Conservation (phyloP, 2,329 filamentous ascomycete genomes). For the Aureobasidium sp. region DNA sequence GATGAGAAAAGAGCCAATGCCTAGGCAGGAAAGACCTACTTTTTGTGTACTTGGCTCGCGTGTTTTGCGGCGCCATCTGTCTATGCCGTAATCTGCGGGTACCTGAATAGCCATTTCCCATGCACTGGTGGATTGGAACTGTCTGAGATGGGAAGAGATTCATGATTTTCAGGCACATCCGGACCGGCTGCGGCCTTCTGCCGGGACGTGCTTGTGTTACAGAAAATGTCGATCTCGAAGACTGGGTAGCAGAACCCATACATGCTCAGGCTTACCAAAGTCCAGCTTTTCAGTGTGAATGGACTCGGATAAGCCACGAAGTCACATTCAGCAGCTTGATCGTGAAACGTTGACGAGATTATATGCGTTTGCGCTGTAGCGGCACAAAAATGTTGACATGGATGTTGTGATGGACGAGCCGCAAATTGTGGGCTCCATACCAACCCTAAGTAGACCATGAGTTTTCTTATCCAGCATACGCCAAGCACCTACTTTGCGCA, state of each 20-base stretch:
- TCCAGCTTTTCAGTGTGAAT: not conserved
- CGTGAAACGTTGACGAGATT: not conserved
- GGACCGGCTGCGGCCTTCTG: not conserved
- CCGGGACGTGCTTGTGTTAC: slow-evolving; percentile 5
- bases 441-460: not conserved
- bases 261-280: not conserved
- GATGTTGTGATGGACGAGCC: not conserved
- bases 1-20: not conserved
- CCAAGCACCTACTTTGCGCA: not conserved
- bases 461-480: not conserved
- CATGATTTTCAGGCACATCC: not conserved
- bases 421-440: not conserved
- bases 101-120: not conserved
- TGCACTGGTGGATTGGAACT: not conserved
- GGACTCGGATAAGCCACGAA: not conserved
- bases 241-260: not conserved
- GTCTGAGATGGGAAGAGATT: not conserved
- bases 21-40: not conserved
- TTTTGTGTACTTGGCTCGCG: not conserved
- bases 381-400: not conserved
- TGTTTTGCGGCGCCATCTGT: not conserved
- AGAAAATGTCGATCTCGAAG: slow-evolving; percentile 7
- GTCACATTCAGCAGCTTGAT: not conserved
- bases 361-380: not conserved
- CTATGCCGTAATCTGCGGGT: not conserved